A percentile compares a stretch with the other conserved stretches of the same genome.
Evolutionary conservation across 2,329 filamentous ascomycete genomes (phyloP).

Genomic region (Diaporthe sp.): DNA sequence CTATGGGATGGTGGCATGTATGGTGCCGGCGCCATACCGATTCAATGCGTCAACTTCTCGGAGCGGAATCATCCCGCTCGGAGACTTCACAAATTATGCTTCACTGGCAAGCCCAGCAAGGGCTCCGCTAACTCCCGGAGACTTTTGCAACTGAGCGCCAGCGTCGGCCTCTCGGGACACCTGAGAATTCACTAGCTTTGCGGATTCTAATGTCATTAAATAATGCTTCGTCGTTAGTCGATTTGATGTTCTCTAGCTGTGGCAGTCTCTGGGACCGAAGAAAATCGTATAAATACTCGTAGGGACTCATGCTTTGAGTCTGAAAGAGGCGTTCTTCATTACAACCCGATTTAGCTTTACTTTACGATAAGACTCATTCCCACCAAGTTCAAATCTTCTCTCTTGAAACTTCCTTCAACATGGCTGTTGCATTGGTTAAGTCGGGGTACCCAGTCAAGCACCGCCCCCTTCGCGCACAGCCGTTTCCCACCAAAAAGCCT

Average conservation of each 20-base stretch:
- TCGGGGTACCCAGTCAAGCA: too few species aligned
- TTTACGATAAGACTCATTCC: background rate
- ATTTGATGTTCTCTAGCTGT: background rate
- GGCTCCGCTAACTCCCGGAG: background rate
- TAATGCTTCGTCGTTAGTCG: background rate
- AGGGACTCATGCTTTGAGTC: background rate
- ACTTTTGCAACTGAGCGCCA: background rate
- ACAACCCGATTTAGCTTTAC: background rate
- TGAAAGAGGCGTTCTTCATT: background rate
- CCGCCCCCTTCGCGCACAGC: too few species aligned
- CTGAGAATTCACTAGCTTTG: background rate
- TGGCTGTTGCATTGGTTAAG: background rate
- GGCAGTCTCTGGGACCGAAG: background rate
- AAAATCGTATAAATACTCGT: background rate
- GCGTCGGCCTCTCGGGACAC: background rate
- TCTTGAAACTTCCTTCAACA: background rate
- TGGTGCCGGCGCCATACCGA: background rate
- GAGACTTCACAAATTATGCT: slow-evolving; percentile 7
- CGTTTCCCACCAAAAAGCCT: too few species aligned
- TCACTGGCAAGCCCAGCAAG: background rate
- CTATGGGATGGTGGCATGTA: too few species aligned
- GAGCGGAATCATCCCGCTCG: background rate
- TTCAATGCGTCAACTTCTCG: background rate
- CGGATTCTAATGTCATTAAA: background rate
- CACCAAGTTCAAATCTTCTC: background rate